Evolutionary conservation across 495 filamentous ascomycete species (phyloP).

Genomic region (Hyaloscypha bicolor): DNA sequence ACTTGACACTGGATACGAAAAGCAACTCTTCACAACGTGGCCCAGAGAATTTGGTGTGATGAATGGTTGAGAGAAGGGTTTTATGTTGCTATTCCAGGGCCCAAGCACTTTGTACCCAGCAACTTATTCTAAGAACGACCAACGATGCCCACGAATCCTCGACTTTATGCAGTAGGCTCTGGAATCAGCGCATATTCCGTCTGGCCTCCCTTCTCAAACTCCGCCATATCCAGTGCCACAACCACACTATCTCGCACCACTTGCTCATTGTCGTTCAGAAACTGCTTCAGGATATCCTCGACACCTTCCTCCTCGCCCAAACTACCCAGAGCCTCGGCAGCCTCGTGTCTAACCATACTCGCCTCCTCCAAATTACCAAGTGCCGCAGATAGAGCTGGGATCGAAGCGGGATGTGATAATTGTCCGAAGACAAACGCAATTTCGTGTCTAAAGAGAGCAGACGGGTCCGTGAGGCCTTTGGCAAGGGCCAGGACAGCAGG

Average conservation of each 20-base stretch:
- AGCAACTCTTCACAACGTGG: not conserved
- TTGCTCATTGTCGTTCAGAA: constrained; percentile 85
- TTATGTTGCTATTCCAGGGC: constrained; percentile 22
- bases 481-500: constrained; percentile 83
- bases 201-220: constrained; percentile 89
- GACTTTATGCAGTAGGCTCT: constrained; percentile 40
- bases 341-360: constrained; percentile 97
- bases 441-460: constrained; percentile 96
- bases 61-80: not conserved
- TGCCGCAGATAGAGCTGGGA: constrained; percentile 79
- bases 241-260: constrained; percentile 94
- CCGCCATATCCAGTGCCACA: constrained; percentile 97
- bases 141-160: constrained; percentile 8
- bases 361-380: constrained; percentile 78
- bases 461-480: constrained; percentile 82
- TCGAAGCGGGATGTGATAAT: constrained; percentile 91
- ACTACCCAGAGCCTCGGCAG: constrained; percentile 95
- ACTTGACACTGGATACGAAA: not conserved
- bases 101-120: constrained; percentile 36
- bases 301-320: constrained; percentile 93
- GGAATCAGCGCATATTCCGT: constrained; percentile 90
- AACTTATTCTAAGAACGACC: constrained; percentile 17
- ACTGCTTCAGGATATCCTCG: constrained; percentile 78
- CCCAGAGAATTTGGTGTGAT: not conserved
- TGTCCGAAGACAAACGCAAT: constrained; percentile 99